A percentile compares a stretch with the other conserved stretches of the same genome.
phyloP scores from a whole-genome alignment of 129 eudicot species.

The Flaveria sonorensis region DNA sequence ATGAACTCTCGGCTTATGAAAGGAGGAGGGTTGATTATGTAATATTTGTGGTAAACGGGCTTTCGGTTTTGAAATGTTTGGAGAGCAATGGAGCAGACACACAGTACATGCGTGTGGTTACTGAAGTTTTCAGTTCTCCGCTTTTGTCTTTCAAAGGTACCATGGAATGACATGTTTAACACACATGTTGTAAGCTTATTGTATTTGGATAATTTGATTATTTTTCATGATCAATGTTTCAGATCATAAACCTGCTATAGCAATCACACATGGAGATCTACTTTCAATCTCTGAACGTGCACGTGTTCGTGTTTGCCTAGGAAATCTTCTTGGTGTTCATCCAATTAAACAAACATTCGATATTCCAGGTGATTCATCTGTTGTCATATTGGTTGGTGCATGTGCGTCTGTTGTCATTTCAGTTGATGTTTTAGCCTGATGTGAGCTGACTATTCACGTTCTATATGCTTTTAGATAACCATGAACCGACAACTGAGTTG shows the following conservation, averaged over 20 bases:
- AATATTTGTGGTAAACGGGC: constrained; percentile 75
- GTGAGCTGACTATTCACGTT: not conserved
- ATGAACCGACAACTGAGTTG: constrained; percentile 51
- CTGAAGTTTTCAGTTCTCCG: constrained; percentile 46
- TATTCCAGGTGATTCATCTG: constrained; percentile 61
- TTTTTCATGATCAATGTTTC: constrained; percentile 12
- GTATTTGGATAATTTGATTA: not conserved
- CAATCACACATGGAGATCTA: constrained; percentile 87
- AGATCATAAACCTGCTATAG: constrained; percentile 94
- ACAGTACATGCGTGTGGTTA: constrained; percentile 42
- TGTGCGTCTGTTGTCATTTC: not conserved
- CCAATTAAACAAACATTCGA: constrained; percentile 76
- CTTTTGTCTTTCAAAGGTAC: constrained; percentile 75
- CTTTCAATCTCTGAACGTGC: constrained; percentile 63
- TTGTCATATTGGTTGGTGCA: not conserved
- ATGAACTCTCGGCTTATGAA: constrained; percentile 21
- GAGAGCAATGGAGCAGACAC: constrained; percentile 39
- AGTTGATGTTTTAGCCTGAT: not conserved
- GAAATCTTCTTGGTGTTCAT: constrained; percentile 64
- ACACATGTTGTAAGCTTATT: constrained; percentile 1
- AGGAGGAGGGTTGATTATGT: constrained; percentile 63
- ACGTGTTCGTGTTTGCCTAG: constrained; percentile 62
- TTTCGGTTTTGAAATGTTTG: constrained; percentile 61
- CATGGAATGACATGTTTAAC: not conserved
- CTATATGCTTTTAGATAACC: constrained; percentile 44